Evolutionary conservation across 345 rosid species (phyloP).

Genomic region (Sisymbrium altissimum): DNA sequence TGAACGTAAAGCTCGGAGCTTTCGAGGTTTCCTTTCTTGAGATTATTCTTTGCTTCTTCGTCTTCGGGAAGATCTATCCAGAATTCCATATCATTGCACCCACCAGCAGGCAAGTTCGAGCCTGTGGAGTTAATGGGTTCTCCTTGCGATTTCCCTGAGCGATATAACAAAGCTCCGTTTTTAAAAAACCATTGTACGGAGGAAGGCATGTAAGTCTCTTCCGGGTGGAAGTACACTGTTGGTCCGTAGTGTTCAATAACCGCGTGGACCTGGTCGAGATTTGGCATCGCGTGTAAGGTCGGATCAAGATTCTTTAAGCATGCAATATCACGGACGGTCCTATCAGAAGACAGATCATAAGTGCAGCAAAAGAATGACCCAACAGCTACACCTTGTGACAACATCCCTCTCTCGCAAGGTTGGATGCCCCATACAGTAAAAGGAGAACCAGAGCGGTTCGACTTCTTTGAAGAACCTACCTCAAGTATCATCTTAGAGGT

Average conservation of each 20-base stretch:
- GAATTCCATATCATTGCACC: slow-evolving; percentile 59
- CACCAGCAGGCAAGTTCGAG: slow-evolving; percentile 69
- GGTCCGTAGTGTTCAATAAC: slow-evolving; percentile 76
- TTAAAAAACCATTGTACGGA: slow-evolving; percentile 89
- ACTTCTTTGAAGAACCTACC: slow-evolving; percentile 28
- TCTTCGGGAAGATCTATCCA: slow-evolving; percentile 80
- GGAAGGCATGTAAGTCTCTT: slow-evolving; percentile 80
- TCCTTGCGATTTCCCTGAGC: slow-evolving; percentile 44
- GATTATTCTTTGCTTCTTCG: slow-evolving; percentile 47
- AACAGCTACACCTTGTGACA: slow-evolving; percentile 61
- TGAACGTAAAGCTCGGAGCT: slow-evolving; percentile 83
- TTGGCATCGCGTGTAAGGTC: slow-evolving; percentile 67
- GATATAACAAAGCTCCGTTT: slow-evolving; percentile 66
- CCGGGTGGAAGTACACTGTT: slow-evolving; percentile 84
- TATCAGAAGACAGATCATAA: slow-evolving; percentile 31
- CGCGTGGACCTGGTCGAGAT: slow-evolving; percentile 68
- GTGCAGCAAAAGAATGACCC: slow-evolving; percentile 76
- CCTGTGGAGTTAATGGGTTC: slow-evolving; percentile 53
- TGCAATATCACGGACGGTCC: slow-evolving; percentile 45
- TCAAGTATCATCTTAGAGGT: slow-evolving; percentile 49
- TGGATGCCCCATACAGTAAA: slow-evolving; percentile 62
- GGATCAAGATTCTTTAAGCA: slow-evolving; percentile 76
- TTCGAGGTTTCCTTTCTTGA: slow-evolving; percentile 61
- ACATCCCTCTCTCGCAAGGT: slow-evolving; percentile 76
- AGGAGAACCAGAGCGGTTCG: slow-evolving; percentile 33